A percentile compares a stretch with the other conserved stretches of the same genome.
phyloP scores from a whole-genome alignment of 2,329 filamentous ascomycete genomes.

The Cercospora brassicicola region DNA sequence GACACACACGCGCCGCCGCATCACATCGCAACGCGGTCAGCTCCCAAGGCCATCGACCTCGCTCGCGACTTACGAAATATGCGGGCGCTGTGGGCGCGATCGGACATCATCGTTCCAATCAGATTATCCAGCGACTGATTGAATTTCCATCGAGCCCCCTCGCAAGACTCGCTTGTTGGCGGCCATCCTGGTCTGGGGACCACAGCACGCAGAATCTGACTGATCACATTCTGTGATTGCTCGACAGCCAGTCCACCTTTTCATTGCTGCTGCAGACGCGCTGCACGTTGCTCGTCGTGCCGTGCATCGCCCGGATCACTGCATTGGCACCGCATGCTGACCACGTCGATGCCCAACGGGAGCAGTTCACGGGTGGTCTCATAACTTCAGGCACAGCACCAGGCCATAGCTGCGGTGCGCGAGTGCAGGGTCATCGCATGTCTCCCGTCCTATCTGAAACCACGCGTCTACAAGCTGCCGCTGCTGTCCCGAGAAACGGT shows the following conservation, averaged over 20 bases:
- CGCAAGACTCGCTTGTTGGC: not conserved
- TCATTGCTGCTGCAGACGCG: not conserved
- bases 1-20: not conserved
- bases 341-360: not conserved
- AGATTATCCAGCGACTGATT: not conserved
- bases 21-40: too few species aligned
- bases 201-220: constrained; percentile 11
- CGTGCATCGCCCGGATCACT: not conserved
- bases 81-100: not conserved
- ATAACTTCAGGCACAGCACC: not conserved
- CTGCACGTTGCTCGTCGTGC: not conserved
- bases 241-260: not conserved
- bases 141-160: not conserved
- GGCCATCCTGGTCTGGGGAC: not conserved
- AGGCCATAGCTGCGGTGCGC: not conserved
- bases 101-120: not conserved
- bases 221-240: constrained; percentile 8
- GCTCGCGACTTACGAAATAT: not conserved
- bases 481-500: not conserved
- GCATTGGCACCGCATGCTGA: not conserved
- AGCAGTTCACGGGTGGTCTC: not conserved
- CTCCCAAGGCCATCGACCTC: not conserved
- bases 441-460: constrained; percentile 19
- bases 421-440: constrained; percentile 15
- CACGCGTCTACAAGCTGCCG: constrained; percentile 4